Evolutionary conservation across 139 green algal species (phyloP).

Genomic region (Chlorella vulgaris): DNA sequence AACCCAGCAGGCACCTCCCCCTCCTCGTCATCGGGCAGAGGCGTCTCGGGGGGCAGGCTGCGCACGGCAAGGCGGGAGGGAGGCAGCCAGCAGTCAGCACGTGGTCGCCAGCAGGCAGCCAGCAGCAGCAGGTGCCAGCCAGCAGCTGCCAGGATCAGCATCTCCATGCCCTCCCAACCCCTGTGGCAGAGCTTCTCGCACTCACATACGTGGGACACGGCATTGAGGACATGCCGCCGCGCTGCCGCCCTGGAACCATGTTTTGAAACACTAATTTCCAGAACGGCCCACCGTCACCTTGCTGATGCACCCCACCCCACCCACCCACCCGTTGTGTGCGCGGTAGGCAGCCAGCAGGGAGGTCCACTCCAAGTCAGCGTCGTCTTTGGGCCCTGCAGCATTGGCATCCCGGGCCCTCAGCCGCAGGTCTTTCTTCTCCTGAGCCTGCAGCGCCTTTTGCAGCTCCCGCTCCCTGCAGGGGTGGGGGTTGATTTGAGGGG

Average conservation of each 20-base stretch:
- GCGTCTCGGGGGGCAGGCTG: constrained; percentile 15
- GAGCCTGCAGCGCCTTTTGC: constrained; percentile 54
- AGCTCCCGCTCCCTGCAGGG: constrained; percentile 78
- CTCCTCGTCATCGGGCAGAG: constrained; percentile 11
- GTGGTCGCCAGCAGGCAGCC: not conserved
- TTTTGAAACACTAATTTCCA: no score
- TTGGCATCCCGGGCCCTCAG: constrained; percentile 36
- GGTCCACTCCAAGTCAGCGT: constrained; percentile 81
- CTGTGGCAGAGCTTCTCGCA: no score
- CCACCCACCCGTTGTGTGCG: constrained; percentile 31
- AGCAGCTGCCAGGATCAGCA: no score
- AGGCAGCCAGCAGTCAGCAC: not conserved
- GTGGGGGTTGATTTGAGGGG: no score
- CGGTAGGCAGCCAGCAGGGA: constrained; percentile 53
- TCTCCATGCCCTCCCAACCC: no score
- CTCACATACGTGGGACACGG: no score
- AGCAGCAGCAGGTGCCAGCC: no score
- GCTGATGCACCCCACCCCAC: no score
- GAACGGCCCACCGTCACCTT: no score
- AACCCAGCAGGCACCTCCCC: not conserved
- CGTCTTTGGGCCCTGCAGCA: constrained; percentile 64
- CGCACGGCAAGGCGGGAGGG: not conserved
- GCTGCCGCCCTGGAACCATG: no score
- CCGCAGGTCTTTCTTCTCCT: constrained; percentile 58
- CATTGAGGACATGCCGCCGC: no score